phyloP scores from a whole-genome alignment of 2,329 filamentous ascomycete species.

The Paecilomyces sp. region DNA sequence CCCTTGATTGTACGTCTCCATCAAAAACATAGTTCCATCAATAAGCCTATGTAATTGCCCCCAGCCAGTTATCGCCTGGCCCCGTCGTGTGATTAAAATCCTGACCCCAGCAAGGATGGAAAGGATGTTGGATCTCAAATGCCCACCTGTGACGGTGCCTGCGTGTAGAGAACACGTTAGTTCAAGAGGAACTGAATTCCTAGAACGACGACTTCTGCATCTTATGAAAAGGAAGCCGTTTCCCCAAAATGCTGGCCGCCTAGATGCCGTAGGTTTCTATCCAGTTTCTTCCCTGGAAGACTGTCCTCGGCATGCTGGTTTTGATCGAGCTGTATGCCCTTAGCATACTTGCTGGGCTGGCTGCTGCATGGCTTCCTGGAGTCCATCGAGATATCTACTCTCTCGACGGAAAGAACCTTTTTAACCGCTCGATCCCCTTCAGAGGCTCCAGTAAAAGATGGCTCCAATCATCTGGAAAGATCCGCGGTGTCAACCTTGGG shows the following conservation, averaged over 20 bases:
- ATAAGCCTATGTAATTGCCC: background rate
- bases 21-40: background rate
- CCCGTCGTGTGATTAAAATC: background rate
- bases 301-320: background rate
- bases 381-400: conserved; percentile 5
- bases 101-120: background rate
- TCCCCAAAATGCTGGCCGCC: background rate
- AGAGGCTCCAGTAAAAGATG: conserved; percentile 2
- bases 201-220: background rate
- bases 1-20: background rate
- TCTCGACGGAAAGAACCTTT: conserved; percentile 4
- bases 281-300: background rate
- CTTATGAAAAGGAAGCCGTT: background rate
- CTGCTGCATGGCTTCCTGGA: conserved; percentile 6
- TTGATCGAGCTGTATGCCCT: background rate
- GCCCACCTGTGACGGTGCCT: background rate
- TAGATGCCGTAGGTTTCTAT: background rate
- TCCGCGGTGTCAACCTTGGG: conserved; percentile 51
- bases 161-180: background rate
- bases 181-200: background rate
- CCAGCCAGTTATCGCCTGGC: background rate
- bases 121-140: background rate
- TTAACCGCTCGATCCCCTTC: conserved; percentile 1
- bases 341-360: conserved; percentile 2
- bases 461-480: conserved; percentile 25